A percentile compares a stretch with the other conserved stretches of the same genome.
These are phyloP conservation scores for Phyllosticta citriasiana DNA, from an alignment of 2,329 filamentous ascomycete species.

Conservation along the genomic window DNA sequence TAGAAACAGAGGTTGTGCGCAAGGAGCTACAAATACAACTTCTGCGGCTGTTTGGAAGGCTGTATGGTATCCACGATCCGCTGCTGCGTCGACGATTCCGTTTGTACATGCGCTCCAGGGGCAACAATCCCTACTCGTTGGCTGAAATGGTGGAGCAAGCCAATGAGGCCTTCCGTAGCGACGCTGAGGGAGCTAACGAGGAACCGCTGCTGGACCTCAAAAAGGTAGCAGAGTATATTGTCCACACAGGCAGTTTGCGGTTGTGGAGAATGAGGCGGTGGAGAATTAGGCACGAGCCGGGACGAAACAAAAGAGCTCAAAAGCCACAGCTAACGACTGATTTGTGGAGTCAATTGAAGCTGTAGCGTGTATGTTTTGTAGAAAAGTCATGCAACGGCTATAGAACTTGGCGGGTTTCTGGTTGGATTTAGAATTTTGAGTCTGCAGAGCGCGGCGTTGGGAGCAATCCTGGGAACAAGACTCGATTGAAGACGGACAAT, in stretches of 20 bases:
- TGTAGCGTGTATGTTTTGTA: neutral
- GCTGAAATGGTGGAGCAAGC: neutral
- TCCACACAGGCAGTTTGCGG: neutral
- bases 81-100: neutral
- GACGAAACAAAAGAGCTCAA: neutral
- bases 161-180: neutral
- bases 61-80: neutral
- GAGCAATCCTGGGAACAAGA: neutral
- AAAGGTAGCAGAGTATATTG: neutral
- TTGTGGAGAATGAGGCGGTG: neutral
- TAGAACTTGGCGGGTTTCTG: no score
- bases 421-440: neutral
- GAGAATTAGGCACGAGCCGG: neutral
- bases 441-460: neutral
- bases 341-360: neutral
- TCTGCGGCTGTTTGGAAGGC: conserved; percentile 20
- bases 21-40: conserved; percentile 18
- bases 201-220: neutral
- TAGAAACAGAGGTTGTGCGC: conserved; percentile 16
- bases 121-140: neutral
- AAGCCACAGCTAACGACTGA: neutral
- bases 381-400: neutral
- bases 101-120: neutral
- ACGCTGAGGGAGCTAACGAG: neutral
- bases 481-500: no score